Percentiles rank a stretch among this genome's conserved stretches.
phyloP scores from a whole-genome alignment of 2,329 filamentous ascomycete species.

The Hypoxylon sp. region DNA sequence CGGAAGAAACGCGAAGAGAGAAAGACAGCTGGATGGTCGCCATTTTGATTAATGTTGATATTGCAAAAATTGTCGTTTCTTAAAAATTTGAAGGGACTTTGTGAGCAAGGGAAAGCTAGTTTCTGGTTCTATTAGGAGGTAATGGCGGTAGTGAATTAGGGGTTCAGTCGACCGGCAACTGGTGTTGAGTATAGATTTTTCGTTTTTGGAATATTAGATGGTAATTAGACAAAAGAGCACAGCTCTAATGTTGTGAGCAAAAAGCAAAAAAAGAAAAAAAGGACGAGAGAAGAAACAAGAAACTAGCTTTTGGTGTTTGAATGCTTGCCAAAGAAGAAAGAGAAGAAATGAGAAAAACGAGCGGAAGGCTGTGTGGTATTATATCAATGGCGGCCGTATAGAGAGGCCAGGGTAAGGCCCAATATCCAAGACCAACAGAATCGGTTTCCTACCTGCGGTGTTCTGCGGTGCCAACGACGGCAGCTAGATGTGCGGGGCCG shows the following conservation, averaged over 20 bases:
- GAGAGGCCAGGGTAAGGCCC: constrained; percentile 52
- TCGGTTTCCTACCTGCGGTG: constrained; percentile 39
- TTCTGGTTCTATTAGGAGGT: constrained; percentile 63
- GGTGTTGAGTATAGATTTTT: constrained; percentile 55
- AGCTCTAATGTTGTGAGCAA: constrained; percentile 62
- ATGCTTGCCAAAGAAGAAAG: constrained; percentile 77
- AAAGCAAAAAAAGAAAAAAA: constrained; percentile 58
- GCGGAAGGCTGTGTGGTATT: constrained; percentile 59
- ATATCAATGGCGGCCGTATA: constrained; percentile 58
- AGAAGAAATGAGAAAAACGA: constrained; percentile 59
- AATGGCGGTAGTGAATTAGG: constrained; percentile 57
- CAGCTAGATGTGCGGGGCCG: constrained; percentile 48
- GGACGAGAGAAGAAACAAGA: constrained; percentile 65
- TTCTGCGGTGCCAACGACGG: constrained; percentile 44
- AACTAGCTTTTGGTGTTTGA: constrained; percentile 68
- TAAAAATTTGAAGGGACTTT: constrained; percentile 59
- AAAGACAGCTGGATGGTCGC: constrained; percentile 95
- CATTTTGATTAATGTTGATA: constrained; percentile 73
- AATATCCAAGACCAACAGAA: constrained; percentile 46
- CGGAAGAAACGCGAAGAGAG: constrained; percentile 93
- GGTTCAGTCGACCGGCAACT: constrained; percentile 68
- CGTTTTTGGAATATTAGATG: constrained; percentile 56
- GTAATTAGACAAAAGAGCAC: constrained; percentile 63
- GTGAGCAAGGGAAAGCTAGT: constrained; percentile 72
- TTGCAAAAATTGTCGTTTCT: constrained; percentile 58